Conservation (phyloP, 1,284 basidiomycete genomes). For the Heliocybe sulcata region DNA sequence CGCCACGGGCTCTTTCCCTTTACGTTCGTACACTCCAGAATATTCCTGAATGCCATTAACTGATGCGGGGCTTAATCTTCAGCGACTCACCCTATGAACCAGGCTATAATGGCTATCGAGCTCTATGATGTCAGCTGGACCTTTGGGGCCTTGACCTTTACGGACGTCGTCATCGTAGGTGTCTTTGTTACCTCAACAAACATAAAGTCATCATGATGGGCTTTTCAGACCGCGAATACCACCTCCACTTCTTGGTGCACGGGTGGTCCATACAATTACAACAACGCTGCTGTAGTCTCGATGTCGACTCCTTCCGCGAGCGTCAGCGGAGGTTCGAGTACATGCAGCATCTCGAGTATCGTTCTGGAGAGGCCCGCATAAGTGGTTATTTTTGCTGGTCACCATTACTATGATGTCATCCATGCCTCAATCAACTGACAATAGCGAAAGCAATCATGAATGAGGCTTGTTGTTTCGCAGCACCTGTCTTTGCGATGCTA, state of each 20-base stretch:
- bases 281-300: not conserved
- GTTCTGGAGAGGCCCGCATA: not conserved
- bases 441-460: no score
- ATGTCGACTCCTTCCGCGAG: not conserved
- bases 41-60: not conserved
- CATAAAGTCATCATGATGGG: no score
- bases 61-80: not conserved
- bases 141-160: conserved; percentile 1
- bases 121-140: not conserved
- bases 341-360: not conserved
- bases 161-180: conserved; percentile 1
- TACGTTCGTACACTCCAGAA: not conserved
- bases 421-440: no score
- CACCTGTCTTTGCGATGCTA: no score
- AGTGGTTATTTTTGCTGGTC: no score
- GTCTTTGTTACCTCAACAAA: no score
- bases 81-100: not conserved
- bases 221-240: not conserved
- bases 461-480: no score
- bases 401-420: no score
- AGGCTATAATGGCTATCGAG: conserved; percentile 1
- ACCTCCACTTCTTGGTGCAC: conserved; percentile 1
- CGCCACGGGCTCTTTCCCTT: not conserved
- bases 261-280: conserved; percentile 1
- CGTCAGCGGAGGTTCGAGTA: not conserved